These are phyloP conservation scores for Linderniella brevidens DNA, from an alignment of 257 asterid species.

Conservation along the genomic window DNA sequence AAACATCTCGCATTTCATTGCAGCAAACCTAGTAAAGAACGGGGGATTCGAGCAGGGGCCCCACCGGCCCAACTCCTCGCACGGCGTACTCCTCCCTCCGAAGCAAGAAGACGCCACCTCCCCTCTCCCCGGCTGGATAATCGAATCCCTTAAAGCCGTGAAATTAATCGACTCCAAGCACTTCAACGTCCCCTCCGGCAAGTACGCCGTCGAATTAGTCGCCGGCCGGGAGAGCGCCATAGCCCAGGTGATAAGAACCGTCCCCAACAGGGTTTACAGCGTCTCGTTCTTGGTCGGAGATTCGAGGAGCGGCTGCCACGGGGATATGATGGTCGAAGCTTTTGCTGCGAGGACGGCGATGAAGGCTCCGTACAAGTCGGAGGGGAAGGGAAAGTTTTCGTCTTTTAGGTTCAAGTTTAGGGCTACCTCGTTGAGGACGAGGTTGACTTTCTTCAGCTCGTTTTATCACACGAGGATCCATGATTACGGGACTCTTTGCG, in stretches of 20 bases:
- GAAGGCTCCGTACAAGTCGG: constrained; percentile 46
- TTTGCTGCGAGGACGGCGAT: constrained; percentile 37
- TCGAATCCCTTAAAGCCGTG: constrained; percentile 59
- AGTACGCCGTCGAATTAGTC: constrained; percentile 48
- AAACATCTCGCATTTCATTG: constrained; percentile 4
- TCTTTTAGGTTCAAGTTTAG: constrained; percentile 38
- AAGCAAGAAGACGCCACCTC: constrained; percentile 48
- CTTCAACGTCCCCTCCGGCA: constrained; percentile 60
- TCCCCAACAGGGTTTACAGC: constrained; percentile 30
- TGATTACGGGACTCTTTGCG: constrained; percentile 60
- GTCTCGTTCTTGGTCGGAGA: constrained; percentile 49
- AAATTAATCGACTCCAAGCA: constrained; percentile 49
- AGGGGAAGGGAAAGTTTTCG: constrained; percentile 35
- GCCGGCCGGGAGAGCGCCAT: constrained; percentile 78
- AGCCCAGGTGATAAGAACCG: constrained; percentile 50
- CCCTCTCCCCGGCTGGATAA: constrained; percentile 86
- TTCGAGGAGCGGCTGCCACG: constrained; percentile 64
- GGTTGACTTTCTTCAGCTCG: constrained; percentile 77
- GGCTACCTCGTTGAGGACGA: constrained; percentile 37
- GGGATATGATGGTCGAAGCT: constrained; percentile 74
- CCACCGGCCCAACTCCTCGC: constrained; percentile 40
- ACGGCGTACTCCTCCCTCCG: constrained; percentile 77
- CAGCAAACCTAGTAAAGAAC: constrained; percentile 59
- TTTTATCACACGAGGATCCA: constrained; percentile 45
- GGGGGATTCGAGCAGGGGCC: constrained; percentile 79